Base-by-base conservation (phyloP, 768 basidiomycete species). In the Russula earlei region DNA sequence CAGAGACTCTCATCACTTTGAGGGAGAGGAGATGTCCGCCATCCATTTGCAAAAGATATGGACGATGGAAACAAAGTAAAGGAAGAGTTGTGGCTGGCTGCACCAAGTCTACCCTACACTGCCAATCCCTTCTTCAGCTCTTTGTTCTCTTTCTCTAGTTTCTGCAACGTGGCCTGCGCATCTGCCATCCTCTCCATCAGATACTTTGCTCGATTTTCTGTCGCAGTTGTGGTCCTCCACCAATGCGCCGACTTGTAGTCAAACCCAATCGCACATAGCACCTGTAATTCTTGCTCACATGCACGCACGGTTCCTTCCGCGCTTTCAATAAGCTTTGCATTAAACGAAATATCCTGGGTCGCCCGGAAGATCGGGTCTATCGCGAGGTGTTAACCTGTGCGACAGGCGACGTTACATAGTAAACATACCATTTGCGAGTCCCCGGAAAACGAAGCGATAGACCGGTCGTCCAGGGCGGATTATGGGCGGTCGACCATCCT, bases 401-500 rank as follows among this genome's bases (percentile, higher is more conserved):
- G 27, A 41, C 19, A 41, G 14, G 37, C n/a, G 14, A 40, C 2
- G 15, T n/a, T n/a, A 42, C 54, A 64, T 44, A 22, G 42, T 17
- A 56, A 41, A 64, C 76, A 42, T 62, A 88, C 91, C 93, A 44
- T 84, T 74, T 0, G 87, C 85, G 2, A 97, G 76, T 40, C 81
- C 77, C 62, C 89, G 77, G 67, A 96, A 99, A 5, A 90, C 91
- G 64, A 81, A 86, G 70, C 79, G 79, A 66, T 88, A 87, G 0
- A 98, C 83, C 0, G 96, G 96, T 69, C 87, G 93, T 27, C 96
- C 96, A 1, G 96, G 91, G 43, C 80, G 77, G 62, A 98, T 87
- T 2, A 75, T 77, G 2, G 90, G 83, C 1, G 94, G 89, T 15
- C 91, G 84, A 29, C 91, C 89, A 58, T 95, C 82, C 19, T 76